Base-by-base conservation (phyloP, 108 stramenopile genomes). In the Nitzschia inconspicua region DNA sequence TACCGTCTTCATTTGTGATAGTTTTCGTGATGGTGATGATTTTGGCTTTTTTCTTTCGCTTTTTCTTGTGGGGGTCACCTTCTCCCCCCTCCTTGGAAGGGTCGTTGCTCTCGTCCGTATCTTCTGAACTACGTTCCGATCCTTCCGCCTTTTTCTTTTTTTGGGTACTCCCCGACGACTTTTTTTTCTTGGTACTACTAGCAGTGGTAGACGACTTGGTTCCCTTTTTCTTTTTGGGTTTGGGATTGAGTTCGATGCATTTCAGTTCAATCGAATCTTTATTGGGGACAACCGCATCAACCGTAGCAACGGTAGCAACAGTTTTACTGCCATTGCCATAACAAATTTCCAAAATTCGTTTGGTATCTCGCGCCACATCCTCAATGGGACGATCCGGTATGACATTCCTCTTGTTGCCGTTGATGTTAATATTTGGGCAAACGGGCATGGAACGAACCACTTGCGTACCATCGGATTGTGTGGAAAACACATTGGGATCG, bases 361-460 rank as follows among this genome's bases (percentile, higher is more conserved):
- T 68, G 40, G 47, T 68, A 37, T 68, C 67, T 24, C 67, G 57
- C 14, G 67, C 67, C 44, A 68, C 48, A 34, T 68, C 67, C 9
- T 26, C 16, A 23, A 28, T 30, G 8, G 28, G 37, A 37, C 67
- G 67, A 23, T 68, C 39, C 13, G 58, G 58, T 24, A 60, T 36
- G 0, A 68, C 57, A n/a, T n/a, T n/a, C n/a, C n/a, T n/a, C n/a
- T n/a, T n/a, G n/a, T n/a, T n/a, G n/a, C n/a, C n/a, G n/a, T n/a
- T n/a, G n/a, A n/a, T n/a, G n/a, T n/a, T n/a, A n/a, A n/a, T n/a
- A n/a, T n/a, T n/a, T n/a, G n/a, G n/a, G n/a, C n/a, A n/a, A n/a
- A n/a, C n/a, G n/a, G n/a, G n/a, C n/a, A n/a, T n/a, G n/a, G n/a
- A n/a, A n/a, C n/a, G n/a, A n/a, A n/a, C n/a, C n/a, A n/a, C n/a